phyloP scores from a whole-genome alignment of 1,284 basidiomycete species.

The Trametes hirsuta region DNA sequence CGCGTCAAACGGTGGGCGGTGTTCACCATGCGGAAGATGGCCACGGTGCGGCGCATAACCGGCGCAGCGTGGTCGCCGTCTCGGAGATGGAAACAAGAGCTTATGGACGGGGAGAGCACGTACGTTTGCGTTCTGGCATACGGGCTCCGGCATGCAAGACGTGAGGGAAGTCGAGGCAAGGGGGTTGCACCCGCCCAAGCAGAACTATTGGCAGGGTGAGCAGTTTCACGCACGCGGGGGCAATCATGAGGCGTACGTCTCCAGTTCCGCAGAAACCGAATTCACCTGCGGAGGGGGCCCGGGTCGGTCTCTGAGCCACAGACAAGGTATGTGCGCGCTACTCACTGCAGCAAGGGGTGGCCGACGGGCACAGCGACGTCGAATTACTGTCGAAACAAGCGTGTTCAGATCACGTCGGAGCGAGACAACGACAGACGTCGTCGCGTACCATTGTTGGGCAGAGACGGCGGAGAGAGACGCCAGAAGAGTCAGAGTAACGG shows the following conservation, averaged over 20 bases:
- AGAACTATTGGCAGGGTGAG: constrained; percentile 51
- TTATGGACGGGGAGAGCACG: constrained; percentile 23
- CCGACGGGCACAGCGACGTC: constrained; percentile 54
- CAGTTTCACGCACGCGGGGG: background rate
- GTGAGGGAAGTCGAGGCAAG: constrained; percentile 61
- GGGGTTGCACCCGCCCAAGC: constrained; percentile 83
- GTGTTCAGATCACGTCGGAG: background rate
- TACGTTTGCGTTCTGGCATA: constrained; percentile 69
- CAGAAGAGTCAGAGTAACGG: constrained; percentile 19
- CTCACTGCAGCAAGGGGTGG: constrained; percentile 69
- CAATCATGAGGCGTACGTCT: constrained; percentile 37
- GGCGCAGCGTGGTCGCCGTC: constrained; percentile 2
- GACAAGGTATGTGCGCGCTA: constrained; percentile 15
- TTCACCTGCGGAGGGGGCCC: constrained; percentile 50
- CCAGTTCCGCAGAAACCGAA: constrained; percentile 74
- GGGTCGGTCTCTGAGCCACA: constrained; percentile 2
- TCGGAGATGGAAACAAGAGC: background rate
- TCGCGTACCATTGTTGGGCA: constrained; percentile 22
- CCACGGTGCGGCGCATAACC: background rate
- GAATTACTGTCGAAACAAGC: constrained; percentile 46
- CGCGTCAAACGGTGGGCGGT: background rate
- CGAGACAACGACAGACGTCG: background rate
- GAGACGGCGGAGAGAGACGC: constrained; percentile 21
- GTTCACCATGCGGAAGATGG: background rate
- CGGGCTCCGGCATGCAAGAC: constrained; percentile 74